Evolutionary conservation across 768 basidiomycete genomes (phyloP).

Genomic region (Gymnopilus junonius): DNA sequence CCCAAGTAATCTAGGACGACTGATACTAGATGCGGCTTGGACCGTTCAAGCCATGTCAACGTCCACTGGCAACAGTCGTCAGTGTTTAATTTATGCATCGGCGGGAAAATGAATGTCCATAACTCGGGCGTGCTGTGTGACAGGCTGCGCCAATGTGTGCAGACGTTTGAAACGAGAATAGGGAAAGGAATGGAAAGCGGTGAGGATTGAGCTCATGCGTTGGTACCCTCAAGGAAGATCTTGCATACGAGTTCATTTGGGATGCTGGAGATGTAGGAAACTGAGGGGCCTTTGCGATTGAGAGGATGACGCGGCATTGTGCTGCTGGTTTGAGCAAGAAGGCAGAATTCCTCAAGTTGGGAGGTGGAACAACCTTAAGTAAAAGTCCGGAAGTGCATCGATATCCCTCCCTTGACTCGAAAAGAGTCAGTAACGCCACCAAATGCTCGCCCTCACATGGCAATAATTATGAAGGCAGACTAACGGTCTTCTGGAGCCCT

Average conservation of each 20-base stretch:
- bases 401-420: too few species aligned
- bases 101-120: slow-evolving; percentile 5
- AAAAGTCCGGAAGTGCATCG: background rate
- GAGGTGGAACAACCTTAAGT: too few species aligned
- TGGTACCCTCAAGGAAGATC: slow-evolving; percentile 13
- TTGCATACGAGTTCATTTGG: slow-evolving; percentile 15
- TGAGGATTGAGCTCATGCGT: background rate
- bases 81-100: background rate
- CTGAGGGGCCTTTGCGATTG: background rate
- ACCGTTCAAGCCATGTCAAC: slow-evolving; percentile 19
- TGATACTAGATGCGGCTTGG: background rate
- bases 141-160: slow-evolving; percentile 1
- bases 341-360: too few species aligned
- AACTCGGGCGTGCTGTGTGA: background rate
- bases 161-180: background rate
- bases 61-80: slow-evolving; percentile 15
- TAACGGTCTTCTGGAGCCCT: too few species aligned
- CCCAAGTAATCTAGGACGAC: background rate
- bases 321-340: background rate
- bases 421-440: background rate
- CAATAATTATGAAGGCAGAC: background rate
- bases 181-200: background rate
- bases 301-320: background rate
- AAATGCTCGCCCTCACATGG: background rate
- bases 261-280: background rate